A percentile compares a stretch with the other conserved stretches of the same genome.
These are phyloP conservation scores for Epichloe gansuensis DNA, from an alignment of 2,329 filamentous ascomycete species.

Conservation along the genomic window DNA sequence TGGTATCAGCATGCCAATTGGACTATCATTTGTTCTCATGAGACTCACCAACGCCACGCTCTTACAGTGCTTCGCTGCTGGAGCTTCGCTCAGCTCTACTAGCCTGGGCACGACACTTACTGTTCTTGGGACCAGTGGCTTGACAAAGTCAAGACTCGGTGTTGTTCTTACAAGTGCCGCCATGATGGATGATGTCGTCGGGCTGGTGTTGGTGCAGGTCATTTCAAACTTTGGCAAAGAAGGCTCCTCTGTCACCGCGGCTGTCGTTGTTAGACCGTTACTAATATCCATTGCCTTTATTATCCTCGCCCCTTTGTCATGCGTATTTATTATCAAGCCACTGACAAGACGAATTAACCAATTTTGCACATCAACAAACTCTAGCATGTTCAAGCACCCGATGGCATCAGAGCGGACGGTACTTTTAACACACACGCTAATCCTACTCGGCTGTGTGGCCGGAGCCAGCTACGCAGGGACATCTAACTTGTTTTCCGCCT, in stretches of 20 bases:
- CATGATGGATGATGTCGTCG: constrained; percentile 72
- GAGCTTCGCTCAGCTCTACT: constrained; percentile 61
- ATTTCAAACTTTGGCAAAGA: constrained; percentile 48
- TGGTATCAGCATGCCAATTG: constrained; percentile 52
- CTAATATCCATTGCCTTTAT: constrained; percentile 39
- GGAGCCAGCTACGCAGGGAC: constrained; percentile 47
- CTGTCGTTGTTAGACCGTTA: constrained; percentile 31
- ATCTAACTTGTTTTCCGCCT: constrained; percentile 49
- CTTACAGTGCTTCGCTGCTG: constrained; percentile 57
- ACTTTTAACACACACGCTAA: constrained; percentile 32
- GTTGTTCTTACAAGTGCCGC: constrained; percentile 58
- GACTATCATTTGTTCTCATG: constrained; percentile 47
- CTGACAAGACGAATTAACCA: constrained; percentile 24
- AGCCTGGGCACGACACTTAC: constrained; percentile 60
- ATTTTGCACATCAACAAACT: constrained; percentile 7
- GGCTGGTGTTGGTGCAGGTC: constrained; percentile 64
- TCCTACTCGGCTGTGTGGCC: constrained; percentile 36
- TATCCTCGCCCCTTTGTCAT: constrained; percentile 31
- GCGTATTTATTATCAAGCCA: constrained; percentile 31
- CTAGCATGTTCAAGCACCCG: constrained; percentile 12
- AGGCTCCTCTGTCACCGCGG: constrained; percentile 13
- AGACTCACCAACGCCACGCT: constrained; percentile 35
- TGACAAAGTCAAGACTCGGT: constrained; percentile 35
- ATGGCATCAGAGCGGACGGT: constrained; percentile 21
- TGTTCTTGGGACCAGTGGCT: constrained; percentile 30